Base-by-base conservation (phyloP, 2,329 filamentous ascomycete species). In the Domatiomyces globalis region DNA sequence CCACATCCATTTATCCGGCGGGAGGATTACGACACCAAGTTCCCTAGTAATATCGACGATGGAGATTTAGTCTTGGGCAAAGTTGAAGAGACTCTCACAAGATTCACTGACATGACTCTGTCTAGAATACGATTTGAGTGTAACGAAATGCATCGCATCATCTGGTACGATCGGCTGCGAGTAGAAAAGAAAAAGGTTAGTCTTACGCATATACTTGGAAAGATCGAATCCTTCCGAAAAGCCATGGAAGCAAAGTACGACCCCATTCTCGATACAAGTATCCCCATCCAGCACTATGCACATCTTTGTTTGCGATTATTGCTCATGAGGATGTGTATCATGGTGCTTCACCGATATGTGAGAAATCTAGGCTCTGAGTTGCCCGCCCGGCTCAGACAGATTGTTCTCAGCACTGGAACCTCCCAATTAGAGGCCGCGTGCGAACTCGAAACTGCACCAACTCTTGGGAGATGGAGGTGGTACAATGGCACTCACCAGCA, bases 11-110 rank as follows among this genome's bases (percentile, higher is more conserved):
- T 79, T 49, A 86, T 88, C 50, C 76, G 82, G n/a, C 72, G 76
- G 42, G 83, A 85, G 19, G 84, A 88, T 60, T 88, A 83, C 63
- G 83, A 87, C 59, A 87, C 84, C 0, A 79, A 77, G 54, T 73
- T 87, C 22, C 85, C 85, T 0, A 67, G 84, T 9, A 87, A 87
- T 62, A 76, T 83, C 54, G 74, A 86, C 54, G 84, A 87, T 56
- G 68, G 70, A 1, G 79, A 83, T 49, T 69, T 87, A 5, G 68
- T 69, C 2, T 60, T 63, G 0, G 68, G 67, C 1, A 69, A 66
- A 1, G 68, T 68, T 0, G 69, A 71, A 53, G 70, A 78, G 46
- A 44, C 51, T 36, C 69, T 70, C 12, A 70, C 74, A 17, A 48
- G 49, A 27, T 88, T 81, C 73, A 87, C 84, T 0, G 79, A 83